Base-by-base conservation (phyloP, 129 eudicot species). In the Flaveria sonorensis region DNA sequence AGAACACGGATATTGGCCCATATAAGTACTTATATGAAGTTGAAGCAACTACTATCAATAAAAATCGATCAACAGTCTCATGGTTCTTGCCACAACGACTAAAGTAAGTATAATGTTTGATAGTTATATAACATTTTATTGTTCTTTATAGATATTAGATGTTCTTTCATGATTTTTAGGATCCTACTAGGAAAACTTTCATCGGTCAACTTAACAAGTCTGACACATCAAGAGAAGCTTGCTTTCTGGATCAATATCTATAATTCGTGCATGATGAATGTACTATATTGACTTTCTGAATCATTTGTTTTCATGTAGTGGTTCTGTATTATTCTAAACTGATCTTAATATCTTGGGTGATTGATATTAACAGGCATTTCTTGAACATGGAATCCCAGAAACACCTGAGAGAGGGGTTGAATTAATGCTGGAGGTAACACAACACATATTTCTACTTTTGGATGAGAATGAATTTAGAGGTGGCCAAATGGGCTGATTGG, bases 181-280 rank as follows among this genome's bases (percentile, higher is more conserved):
- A 69, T 86, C 32, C 81, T 88, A 30, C 78, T 90, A 13, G 86
- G 79, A 57, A 90, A 88, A 75, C 90, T 88, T 40, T 89, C 90
- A 42, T 68, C 74, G 3, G 89, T 85, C 69, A 79, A 86, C 63
- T 77, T 92, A 76, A 81, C 84, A 48, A 87, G 86, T 52, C 85
- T 90, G 16, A 88, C 81, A 50, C 92, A 88, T 85, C 91, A 92
- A 77, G 96, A 89, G 76, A 92, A 92, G 88, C 92, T 92, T 77
- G 97, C 97, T 67, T 92, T 92, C 84, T 92, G 97, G 97, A 92
- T 92, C 70, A 92, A 92, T 81, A 83, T 82, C 43, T 92, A 92
- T 72, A 92, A 92, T 83, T 87, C 97, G 4, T 92, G 97, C 91
- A 89, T 92, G 95, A 92, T 92, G 97, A 92, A 92, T 65, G 97